These are phyloP conservation scores for Scorias spongiosa DNA, from an alignment of 2,329 filamentous ascomycete genomes.

Conservation along the genomic window DNA sequence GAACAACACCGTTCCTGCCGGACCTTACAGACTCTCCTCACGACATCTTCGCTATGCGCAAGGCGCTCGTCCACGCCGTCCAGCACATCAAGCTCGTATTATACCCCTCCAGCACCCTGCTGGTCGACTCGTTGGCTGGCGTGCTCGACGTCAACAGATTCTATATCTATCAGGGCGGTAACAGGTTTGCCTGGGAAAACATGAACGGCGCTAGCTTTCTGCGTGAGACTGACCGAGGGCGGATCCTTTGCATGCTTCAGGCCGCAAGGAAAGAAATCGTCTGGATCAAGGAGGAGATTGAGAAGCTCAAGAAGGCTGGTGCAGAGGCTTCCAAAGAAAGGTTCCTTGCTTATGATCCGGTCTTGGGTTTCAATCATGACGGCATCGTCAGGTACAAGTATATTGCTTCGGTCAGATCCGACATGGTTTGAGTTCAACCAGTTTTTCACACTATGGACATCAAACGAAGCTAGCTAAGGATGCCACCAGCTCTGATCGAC, in stretches of 20 bases:
- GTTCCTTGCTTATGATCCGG: neutral
- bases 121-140: neutral
- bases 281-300: neutral
- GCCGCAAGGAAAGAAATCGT: neutral
- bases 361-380: neutral
- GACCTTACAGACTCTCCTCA: neutral
- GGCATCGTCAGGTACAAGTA: neutral
- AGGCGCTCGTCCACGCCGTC: neutral
- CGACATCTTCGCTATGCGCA: neutral
- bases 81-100: neutral
- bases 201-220: neutral
- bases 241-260: neutral
- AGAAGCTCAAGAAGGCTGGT: neutral
- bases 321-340: neutral
- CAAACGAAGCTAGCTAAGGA: too few relatives aligned
- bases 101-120: neutral
- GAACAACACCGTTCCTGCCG: neutral
- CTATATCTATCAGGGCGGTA: neutral
- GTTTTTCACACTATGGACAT: too few relatives aligned
- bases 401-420: neutral
- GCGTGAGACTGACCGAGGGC: neutral
- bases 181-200: neutral
- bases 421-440: neutral
- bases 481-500: too few relatives aligned
- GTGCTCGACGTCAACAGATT: neutral